phyloP scores from a whole-genome alignment of 2,329 filamentous ascomycete genomes.

The Pezicula carpinea region DNA sequence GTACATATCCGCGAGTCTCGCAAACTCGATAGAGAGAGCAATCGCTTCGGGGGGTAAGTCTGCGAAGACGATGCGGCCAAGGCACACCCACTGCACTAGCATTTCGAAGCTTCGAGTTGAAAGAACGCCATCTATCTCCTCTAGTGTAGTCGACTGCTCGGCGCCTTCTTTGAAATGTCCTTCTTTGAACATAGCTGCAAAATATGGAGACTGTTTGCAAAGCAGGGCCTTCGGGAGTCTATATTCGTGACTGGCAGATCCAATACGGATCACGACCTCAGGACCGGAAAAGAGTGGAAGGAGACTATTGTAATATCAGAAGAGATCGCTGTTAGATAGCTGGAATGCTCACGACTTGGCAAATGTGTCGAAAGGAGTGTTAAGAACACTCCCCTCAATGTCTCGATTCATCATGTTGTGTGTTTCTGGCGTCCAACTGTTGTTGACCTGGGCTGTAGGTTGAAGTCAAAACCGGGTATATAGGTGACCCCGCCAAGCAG shows the following conservation, averaged over 20 bases:
- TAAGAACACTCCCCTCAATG: no score
- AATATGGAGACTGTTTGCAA: constrained; percentile 13
- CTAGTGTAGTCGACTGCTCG: constrained; percentile 13
- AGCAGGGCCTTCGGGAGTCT: constrained; percentile 12
- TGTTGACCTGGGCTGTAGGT: no score
- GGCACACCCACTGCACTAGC: constrained; percentile 11
- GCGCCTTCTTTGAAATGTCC: constrained; percentile 10
- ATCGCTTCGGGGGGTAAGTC: constrained; percentile 8
- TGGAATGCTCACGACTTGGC: no score
- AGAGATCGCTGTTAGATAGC: no score
- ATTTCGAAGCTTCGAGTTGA: constrained; percentile 12
- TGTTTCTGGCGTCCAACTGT: no score
- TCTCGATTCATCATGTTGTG: no score
- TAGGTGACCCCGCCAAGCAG: no score
- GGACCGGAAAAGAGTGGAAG: constrained; percentile 11
- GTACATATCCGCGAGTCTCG: constrained; percentile 14
- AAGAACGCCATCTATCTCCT: constrained; percentile 14
- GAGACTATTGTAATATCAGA: constrained; percentile 2
- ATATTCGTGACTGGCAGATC: constrained; percentile 12
- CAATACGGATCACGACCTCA: constrained; percentile 13
- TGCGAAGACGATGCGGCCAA: constrained; percentile 10
- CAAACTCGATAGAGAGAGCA: constrained; percentile 13
- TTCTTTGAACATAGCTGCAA: constrained; percentile 12
- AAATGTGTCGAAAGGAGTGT: no score
- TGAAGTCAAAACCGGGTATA: no score